A percentile compares a stretch with the other conserved stretches of the same genome.
phyloP scores from a whole-genome alignment of 352 stramenopile species.

The Phytopythium ostracodes region DNA sequence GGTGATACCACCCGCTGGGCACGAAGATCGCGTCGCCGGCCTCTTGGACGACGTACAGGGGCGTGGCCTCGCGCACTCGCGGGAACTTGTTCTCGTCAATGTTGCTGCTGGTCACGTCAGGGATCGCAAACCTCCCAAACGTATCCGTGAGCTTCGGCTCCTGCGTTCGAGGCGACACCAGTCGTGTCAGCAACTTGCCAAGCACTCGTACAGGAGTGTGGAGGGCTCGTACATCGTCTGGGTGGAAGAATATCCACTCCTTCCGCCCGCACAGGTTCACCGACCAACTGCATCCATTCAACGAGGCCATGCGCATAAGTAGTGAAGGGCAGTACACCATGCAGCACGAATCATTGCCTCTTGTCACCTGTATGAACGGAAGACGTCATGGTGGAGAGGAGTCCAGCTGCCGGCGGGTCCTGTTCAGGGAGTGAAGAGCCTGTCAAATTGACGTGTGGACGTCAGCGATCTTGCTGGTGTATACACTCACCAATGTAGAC shows the following conservation, averaged over 20 bases:
- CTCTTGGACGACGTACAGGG: slow-evolving; percentile 56
- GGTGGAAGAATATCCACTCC: slow-evolving; percentile 89
- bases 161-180: slow-evolving; percentile 22
- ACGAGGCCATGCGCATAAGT: background rate
- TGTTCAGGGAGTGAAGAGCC: slow-evolving; percentile 12
- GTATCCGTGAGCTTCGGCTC: slow-evolving; percentile 73
- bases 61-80: slow-evolving; percentile 35
- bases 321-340: background rate
- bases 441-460: background rate
- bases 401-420: slow-evolving; percentile 88
- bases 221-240: slow-evolving; percentile 50
- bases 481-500: slow-evolving; percentile 90
- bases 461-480: background rate
- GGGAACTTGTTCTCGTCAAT: slow-evolving; percentile 58
- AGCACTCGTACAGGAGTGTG: background rate
- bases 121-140: slow-evolving; percentile 51
- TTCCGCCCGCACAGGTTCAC: slow-evolving; percentile 95
- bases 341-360: background rate
- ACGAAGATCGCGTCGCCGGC: slow-evolving; percentile 92
- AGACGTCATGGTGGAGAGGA: slow-evolving; percentile 94
- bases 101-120: slow-evolving; percentile 39
- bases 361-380: slow-evolving; percentile 93
- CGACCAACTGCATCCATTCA: slow-evolving; percentile 79
- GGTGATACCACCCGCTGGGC: slow-evolving; percentile 94
- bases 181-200: background rate